phyloP scores from a whole-genome alignment of 2,329 filamentous ascomycete genomes.

The Aspergillus bombycis region DNA sequence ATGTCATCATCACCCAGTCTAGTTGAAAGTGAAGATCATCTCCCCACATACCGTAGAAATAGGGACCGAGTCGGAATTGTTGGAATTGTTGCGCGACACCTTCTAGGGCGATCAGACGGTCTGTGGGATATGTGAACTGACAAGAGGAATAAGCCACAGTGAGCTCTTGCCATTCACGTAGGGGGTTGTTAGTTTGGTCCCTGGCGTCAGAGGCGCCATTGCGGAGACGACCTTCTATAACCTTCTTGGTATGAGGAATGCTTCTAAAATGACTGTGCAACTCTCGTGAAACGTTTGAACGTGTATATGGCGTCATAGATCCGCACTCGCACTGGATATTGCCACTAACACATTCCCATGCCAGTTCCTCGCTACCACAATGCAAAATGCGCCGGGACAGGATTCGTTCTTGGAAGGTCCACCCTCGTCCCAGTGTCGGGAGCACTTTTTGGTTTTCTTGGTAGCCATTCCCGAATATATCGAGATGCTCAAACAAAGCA shows the following conservation, averaged over 20 bases:
- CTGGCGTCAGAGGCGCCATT: no score
- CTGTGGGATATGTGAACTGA: not conserved
- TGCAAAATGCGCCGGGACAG: not conserved
- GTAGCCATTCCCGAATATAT: no score
- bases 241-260: no score
- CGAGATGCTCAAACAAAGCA: no score
- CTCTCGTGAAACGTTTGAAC: no score
- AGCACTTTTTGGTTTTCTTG: not conserved
- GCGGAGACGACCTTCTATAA: no score
- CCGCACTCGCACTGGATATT: not conserved
- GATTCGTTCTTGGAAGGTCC: not conserved
- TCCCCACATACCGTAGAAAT: not conserved
- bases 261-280: no score
- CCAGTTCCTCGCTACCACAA: not conserved
- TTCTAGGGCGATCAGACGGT: not conserved
- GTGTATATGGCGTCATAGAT: not conserved
- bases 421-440: not conserved
- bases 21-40: not conserved
- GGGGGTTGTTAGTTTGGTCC: no score
- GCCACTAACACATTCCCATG: not conserved
- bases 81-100: not conserved
- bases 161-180: not conserved
- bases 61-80: not conserved
- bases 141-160: not conserved
- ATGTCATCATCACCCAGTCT: not conserved